These are phyloP conservation scores for Hypoxylon lenormandii DNA, from an alignment of 495 filamentous ascomycete genomes.

Conservation along the genomic window DNA sequence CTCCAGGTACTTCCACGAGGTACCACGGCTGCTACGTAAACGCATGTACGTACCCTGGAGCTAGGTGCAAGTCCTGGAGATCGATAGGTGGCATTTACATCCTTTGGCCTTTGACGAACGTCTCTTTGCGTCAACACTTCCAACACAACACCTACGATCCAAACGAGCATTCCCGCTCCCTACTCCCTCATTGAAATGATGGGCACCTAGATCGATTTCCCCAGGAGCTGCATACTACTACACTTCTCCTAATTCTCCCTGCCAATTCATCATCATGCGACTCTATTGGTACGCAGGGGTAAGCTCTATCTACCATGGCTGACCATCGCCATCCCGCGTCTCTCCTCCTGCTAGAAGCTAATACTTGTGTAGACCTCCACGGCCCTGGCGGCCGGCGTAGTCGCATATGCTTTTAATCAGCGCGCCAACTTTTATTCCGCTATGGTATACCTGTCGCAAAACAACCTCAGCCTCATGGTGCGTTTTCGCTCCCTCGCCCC, in stretches of 20 bases:
- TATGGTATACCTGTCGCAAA: constrained; percentile 94
- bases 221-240: constrained; percentile 40
- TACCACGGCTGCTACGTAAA: constrained; percentile 9
- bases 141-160: constrained; percentile 12
- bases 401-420: constrained; percentile 91
- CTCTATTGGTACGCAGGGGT: constrained; percentile 69
- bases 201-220: constrained; percentile 44
- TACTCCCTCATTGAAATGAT: constrained; percentile 37
- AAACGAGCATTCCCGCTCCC: constrained; percentile 13
- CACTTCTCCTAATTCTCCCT: constrained; percentile 37
- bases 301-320: constrained; percentile 48
- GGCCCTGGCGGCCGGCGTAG: constrained; percentile 80
- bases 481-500: constrained; percentile 38
- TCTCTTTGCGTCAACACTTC: not conserved
- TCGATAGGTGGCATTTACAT: constrained; percentile 45
- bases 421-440: constrained; percentile 97
- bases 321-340: constrained; percentile 18
- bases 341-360: constrained; percentile 22
- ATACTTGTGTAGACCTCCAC: constrained; percentile 71
- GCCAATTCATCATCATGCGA: constrained; percentile 60
- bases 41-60: not conserved
- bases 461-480: constrained; percentile 93
- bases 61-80: constrained; percentile 19
- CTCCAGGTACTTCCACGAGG: constrained; percentile 1
- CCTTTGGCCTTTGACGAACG: constrained; percentile 3